Evolutionary conservation across 176 grass and related monocot genomes (phyloP).

Genomic region (Triticum turgidum): DNA sequence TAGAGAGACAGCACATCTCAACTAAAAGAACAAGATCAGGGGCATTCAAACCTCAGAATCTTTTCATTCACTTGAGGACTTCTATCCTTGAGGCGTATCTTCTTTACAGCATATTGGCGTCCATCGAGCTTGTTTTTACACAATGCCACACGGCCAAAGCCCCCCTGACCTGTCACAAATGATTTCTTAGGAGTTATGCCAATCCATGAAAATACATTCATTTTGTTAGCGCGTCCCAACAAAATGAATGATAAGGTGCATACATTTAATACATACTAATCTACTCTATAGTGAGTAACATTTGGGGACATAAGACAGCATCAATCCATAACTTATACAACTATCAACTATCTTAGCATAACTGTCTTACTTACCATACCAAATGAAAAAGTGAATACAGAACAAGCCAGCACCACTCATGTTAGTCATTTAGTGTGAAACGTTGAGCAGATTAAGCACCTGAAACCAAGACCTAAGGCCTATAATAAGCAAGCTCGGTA

Average conservation of each 20-base stretch:
- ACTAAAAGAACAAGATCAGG: constrained; percentile 24
- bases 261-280: background rate
- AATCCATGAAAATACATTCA: constrained; percentile 12
- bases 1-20: background rate
- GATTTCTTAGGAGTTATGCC: background rate
- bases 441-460: background rate
- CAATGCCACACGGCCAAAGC: constrained; percentile 84
- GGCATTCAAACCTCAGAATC: constrained; percentile 77
- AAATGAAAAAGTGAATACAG: background rate
- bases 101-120: constrained; percentile 97
- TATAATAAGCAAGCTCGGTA: background rate
- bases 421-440: background rate
- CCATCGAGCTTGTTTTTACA: constrained; percentile 96
- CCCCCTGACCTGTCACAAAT: constrained; percentile 65
- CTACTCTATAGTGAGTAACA: background rate
- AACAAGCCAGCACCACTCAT: background rate
- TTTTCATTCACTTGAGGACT: constrained; percentile 85
- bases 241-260: background rate
- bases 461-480: background rate
- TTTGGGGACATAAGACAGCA: background rate
- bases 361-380: background rate
- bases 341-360: background rate
- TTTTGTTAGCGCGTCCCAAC: background rate
- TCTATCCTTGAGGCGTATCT: constrained; percentile 90
- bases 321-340: background rate